These are phyloP conservation scores for Fragilaria radians DNA, from an alignment of 108 stramenopile genomes.

Conservation along the genomic window DNA sequence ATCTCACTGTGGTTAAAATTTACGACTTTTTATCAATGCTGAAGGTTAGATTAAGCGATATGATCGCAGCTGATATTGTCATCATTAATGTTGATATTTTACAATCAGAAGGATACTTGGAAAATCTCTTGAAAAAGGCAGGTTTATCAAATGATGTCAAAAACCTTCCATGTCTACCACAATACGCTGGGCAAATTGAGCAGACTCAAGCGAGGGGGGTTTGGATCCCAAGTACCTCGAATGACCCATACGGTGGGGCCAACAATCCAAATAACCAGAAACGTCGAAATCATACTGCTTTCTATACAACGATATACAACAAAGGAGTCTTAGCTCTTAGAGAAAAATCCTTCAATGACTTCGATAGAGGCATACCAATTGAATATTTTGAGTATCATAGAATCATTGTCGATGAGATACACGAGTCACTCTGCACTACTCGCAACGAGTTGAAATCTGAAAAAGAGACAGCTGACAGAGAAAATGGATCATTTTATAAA, in stretches of 20 bases:
- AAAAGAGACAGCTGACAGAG: constrained; percentile 18
- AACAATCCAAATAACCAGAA: constrained; percentile 40
- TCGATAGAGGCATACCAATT: constrained; percentile 57
- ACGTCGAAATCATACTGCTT: constrained; percentile 42
- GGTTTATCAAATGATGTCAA: constrained; percentile 10
- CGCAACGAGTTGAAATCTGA: constrained; percentile 35
- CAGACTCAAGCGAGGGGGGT: constrained; percentile 39
- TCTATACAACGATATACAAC: constrained; percentile 48
- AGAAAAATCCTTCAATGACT: constrained; percentile 31
- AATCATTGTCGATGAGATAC: constrained; percentile 71
- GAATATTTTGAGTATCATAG: constrained; percentile 76
- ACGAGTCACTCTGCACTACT: constrained; percentile 53
- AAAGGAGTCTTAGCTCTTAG: constrained; percentile 49
- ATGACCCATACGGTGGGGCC: constrained; percentile 49
- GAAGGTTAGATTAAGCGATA: constrained; percentile 26
- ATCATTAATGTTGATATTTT: constrained; percentile 54
- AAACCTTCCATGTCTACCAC: constrained; percentile 36
- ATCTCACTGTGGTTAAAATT: constrained; percentile 38
- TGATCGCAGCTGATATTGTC: constrained; percentile 56
- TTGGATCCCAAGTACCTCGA: constrained; percentile 50
- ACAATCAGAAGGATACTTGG: constrained; percentile 41
- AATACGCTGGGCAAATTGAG: constrained; percentile 31
- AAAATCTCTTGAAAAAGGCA: constrained; percentile 25
- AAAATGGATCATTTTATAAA: constrained; percentile 19
- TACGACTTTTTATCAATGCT: constrained; percentile 35